phyloP scores from a whole-genome alignment of 2,329 filamentous ascomycete species.

The Xylaria sp. region DNA sequence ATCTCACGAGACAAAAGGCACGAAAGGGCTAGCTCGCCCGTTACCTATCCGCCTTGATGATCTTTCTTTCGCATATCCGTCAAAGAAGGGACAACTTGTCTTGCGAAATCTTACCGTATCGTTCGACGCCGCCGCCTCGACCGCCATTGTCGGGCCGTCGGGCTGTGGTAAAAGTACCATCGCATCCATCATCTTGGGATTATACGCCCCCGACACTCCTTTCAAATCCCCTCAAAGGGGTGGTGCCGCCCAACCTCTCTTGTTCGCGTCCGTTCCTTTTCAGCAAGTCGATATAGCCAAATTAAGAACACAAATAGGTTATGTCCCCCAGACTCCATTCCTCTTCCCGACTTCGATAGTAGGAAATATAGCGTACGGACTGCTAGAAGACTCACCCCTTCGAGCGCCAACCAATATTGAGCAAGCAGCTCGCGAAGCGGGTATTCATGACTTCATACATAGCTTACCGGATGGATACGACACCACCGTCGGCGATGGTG shows the following conservation, averaged over 20 bases:
- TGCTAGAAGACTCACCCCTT: conserved; percentile 60
- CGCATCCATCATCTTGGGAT: conserved; percentile 72
- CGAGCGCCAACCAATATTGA: conserved; percentile 53
- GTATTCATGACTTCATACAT: conserved; percentile 77
- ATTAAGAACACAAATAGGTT: conserved; percentile 66
- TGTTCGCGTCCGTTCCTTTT: conserved; percentile 64
- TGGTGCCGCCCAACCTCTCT: conserved; percentile 49
- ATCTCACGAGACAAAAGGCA: conserved; percentile 64
- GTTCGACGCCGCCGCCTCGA: conserved; percentile 67
- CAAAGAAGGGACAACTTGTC: conserved; percentile 53
- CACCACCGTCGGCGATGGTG: conserved; percentile 78
- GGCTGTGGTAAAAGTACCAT: conserved; percentile 94
- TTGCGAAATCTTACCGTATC: conserved; percentile 69
- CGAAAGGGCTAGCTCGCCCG: conserved; percentile 40
- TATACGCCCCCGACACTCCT: conserved; percentile 60
- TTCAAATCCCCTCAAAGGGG: neutral
- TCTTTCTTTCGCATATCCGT: conserved; percentile 75
- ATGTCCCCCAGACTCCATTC: conserved; percentile 73
- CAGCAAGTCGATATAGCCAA: conserved; percentile 62
- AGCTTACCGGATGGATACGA: conserved; percentile 74
- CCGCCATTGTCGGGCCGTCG: conserved; percentile 81
- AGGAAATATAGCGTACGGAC: conserved; percentile 83
- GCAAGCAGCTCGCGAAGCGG: conserved; percentile 60
- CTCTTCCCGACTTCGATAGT: conserved; percentile 79
- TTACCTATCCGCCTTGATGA: conserved; percentile 59